These are phyloP conservation scores for Rhizophagus clarus DNA, from an alignment of 192 early-diverging fungal species.

Conservation along the genomic window DNA sequence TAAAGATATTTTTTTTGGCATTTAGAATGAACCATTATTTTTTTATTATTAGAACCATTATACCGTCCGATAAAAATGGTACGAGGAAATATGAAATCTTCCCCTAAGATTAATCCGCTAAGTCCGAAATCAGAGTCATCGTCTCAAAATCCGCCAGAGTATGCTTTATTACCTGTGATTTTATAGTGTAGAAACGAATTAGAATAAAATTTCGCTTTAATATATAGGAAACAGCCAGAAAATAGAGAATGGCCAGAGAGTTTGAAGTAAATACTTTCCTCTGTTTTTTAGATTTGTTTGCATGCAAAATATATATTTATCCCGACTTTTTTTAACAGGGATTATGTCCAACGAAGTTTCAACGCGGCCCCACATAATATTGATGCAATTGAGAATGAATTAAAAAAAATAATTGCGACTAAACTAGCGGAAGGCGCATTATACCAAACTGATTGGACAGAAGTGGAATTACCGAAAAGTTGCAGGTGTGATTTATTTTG, in stretches of 20 bases:
- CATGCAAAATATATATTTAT: background rate
- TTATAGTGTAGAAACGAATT: background rate
- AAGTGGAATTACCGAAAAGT: constrained; percentile 68
- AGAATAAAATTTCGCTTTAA: background rate
- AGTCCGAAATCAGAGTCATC: background rate
- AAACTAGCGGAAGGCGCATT: constrained; percentile 47
- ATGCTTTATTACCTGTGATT: background rate
- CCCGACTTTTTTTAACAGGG: constrained; percentile 33
- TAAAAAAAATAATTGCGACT: constrained; percentile 58
- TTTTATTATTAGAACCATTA: constrained; percentile 11
- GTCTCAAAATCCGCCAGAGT: background rate
- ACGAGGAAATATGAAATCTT: constrained; percentile 4
- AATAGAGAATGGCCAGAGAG: constrained; percentile 26
- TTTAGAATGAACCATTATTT: background rate
- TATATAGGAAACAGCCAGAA: constrained; percentile 6
- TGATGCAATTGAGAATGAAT: constrained; percentile 52
- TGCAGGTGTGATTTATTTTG: background rate
- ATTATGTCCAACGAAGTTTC: constrained; percentile 46
- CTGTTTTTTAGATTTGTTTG: background rate
- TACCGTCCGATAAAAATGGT: constrained; percentile 17
- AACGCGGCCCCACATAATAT: constrained; percentile 39
- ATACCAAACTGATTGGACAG: constrained; percentile 67
- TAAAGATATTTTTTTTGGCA: background rate
- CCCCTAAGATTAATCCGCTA: background rate
- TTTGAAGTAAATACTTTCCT: constrained; percentile 18